Evolutionary conservation across 176 grass and related monocot genomes (phyloP).

Genomic region (Juncus inflexus): DNA sequence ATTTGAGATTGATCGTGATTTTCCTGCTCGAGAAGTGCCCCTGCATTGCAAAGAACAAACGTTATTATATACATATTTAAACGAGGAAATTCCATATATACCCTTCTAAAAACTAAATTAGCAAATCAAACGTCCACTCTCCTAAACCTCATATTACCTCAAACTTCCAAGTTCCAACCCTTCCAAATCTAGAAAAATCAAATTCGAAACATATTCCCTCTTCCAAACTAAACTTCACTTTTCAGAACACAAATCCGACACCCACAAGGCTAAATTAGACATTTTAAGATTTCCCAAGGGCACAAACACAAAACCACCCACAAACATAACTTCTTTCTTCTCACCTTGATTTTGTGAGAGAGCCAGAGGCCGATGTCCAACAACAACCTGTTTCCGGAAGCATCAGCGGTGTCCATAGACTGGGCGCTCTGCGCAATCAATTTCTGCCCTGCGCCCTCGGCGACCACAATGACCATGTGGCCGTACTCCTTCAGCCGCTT

Average conservation of each 20-base stretch:
- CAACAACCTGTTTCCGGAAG: conserved; percentile 87
- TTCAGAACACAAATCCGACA: background rate
- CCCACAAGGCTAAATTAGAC: background rate
- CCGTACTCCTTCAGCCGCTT: conserved; percentile 84
- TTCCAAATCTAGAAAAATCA: conserved; percentile 59
- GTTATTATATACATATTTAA: background rate
- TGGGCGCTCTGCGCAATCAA: conserved; percentile 71
- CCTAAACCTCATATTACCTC: conserved; percentile 66
- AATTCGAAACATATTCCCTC: background rate
- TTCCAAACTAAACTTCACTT: background rate
- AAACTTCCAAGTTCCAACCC: conserved; percentile 73
- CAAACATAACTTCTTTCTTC: too few relatives aligned
- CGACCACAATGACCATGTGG: conserved; percentile 96
- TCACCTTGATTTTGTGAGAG: background rate
- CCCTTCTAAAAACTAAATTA: conserved; percentile 79
- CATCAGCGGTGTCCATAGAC: conserved; percentile 48
- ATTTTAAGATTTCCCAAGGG: background rate
- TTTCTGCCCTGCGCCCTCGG: conserved; percentile 91
- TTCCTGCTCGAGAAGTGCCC: conserved; percentile 56
- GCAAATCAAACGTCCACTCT: conserved; percentile 86
- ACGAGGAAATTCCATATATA: background rate
- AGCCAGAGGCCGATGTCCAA: conserved; percentile 58
- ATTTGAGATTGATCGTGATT: conserved; percentile 63
- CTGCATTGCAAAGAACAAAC: conserved; percentile 28
- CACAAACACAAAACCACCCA: background rate